A percentile compares a stretch with the other conserved stretches of the same genome.
phyloP scores from a whole-genome alignment of 306 rosid species.

The Ormosia emarginata region DNA sequence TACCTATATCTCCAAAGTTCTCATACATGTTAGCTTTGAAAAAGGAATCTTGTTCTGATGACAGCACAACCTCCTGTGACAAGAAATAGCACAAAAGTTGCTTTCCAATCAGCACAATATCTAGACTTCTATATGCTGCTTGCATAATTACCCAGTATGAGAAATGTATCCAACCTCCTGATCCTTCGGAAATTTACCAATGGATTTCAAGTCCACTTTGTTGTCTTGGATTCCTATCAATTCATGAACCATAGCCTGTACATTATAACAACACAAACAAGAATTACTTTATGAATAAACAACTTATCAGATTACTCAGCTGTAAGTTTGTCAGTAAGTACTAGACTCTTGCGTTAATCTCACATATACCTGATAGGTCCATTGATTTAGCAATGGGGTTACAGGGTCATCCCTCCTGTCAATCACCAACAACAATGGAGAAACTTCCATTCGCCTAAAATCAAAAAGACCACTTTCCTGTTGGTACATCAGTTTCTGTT shows the following conservation, averaged over 20 bases:
- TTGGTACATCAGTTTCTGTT: slow-evolving; percentile 94
- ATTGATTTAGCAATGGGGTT: slow-evolving; percentile 82
- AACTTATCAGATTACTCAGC: background rate
- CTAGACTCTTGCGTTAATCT: background rate
- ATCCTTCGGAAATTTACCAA: slow-evolving; percentile 72
- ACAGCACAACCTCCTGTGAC: slow-evolving; percentile 87
- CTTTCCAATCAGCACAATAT: slow-evolving; percentile 17
- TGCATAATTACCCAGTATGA: slow-evolving; percentile 9
- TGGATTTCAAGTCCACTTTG: slow-evolving; percentile 79
- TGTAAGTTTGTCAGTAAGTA: slow-evolving; percentile 12
- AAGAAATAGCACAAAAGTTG: slow-evolving; percentile 17
- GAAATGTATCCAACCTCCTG: slow-evolving; percentile 71
- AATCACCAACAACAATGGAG: slow-evolving; percentile 87
- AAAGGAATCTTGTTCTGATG: slow-evolving; percentile 89
- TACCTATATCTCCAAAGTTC: slow-evolving; percentile 96
- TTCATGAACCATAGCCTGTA: slow-evolving; percentile 97
- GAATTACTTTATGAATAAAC: slow-evolving; percentile 2
- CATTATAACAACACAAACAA: slow-evolving; percentile 17
- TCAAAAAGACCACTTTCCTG: slow-evolving; percentile 93
- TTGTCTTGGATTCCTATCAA: slow-evolving; percentile 92
- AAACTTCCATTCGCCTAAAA: slow-evolving; percentile 83
- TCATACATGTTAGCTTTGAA: slow-evolving; percentile 90
- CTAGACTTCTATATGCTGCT: background rate
- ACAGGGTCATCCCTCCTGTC: slow-evolving; percentile 99
- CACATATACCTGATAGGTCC: slow-evolving; percentile 90